Evolutionary conservation across 2,329 filamentous ascomycete genomes (phyloP).

Genomic region (Annulohypoxylon truncatum): DNA sequence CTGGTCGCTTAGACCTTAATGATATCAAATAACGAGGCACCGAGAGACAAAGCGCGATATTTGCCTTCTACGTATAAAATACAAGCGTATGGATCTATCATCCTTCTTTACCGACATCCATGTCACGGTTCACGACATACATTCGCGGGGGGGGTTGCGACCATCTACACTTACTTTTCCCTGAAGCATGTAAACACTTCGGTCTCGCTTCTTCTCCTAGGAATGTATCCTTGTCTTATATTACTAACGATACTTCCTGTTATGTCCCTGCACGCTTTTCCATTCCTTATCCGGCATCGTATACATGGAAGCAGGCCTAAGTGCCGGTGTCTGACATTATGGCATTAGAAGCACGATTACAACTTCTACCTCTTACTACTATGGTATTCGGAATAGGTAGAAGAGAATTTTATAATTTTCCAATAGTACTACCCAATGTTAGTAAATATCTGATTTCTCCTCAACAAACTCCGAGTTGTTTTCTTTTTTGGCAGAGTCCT

Average conservation of each 20-base stretch:
- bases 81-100: neutral
- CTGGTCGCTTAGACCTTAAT: neutral
- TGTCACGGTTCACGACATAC: neutral
- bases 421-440: neutral
- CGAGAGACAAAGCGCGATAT: neutral
- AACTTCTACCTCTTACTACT: neutral
- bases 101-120: neutral
- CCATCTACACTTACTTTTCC: neutral
- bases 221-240: conserved; percentile 15
- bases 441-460: neutral
- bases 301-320: neutral
- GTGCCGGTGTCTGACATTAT: conserved; percentile 8
- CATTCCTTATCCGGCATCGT: conserved; percentile 20
- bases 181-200: neutral
- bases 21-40: neutral
- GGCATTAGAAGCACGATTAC: neutral
- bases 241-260: conserved; percentile 4
- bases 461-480: conserved; percentile 12
- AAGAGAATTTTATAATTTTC: neutral
- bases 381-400: neutral
- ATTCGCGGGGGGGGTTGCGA: conserved; percentile 7
- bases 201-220: neutral
- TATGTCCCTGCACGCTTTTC: conserved; percentile 16
- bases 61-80: neutral
- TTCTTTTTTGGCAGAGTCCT: neutral